These are phyloP conservation scores for Litsea cubeba DNA, from an alignment of 164 flowering plant genomes.

Conservation along the genomic window DNA sequence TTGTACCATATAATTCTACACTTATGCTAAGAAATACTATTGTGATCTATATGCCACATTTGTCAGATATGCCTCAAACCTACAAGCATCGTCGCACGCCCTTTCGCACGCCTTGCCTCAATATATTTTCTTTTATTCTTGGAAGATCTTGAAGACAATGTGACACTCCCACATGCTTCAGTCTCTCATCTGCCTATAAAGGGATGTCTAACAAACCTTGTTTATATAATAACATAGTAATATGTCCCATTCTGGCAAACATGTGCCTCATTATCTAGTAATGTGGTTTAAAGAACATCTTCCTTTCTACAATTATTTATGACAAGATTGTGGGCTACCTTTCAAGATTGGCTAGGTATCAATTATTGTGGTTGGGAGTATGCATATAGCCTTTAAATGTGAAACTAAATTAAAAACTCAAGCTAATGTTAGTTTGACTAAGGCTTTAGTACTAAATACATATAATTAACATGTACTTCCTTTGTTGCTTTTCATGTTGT, in stretches of 20 bases:
- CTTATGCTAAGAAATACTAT: not conserved
- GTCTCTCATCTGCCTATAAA: slow-evolving; percentile 8
- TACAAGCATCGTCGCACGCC: not conserved
- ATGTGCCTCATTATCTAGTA: slow-evolving; percentile 11
- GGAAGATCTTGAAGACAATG: slow-evolving; percentile 1
- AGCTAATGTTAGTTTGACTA: not conserved
- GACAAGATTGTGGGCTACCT: slow-evolving; percentile 7
- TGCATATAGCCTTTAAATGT: not conserved
- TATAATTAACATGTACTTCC: not conserved
- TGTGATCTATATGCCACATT: not conserved
- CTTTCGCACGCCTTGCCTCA: not conserved
- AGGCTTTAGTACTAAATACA: not conserved
- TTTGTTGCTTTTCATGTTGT: not conserved
- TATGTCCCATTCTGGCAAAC: slow-evolving; percentile 8
- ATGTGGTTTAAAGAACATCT: not conserved
- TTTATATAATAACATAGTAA: slow-evolving; percentile 9
- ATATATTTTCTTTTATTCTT: not conserved
- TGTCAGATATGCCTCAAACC: not conserved
- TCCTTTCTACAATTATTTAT: slow-evolving; percentile 3
- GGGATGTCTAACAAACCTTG: slow-evolving; percentile 7
- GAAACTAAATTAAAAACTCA: not conserved
- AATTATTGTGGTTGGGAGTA: slow-evolving; percentile 6
- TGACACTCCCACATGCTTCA: slow-evolving; percentile 15
- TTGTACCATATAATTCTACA: too few species aligned
- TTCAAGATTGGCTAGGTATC: slow-evolving; percentile 9